A percentile compares a stretch with the other conserved stretches of the same genome.
Conservation (phyloP, 176 grass and related monocot species). For the Bonia amplexicaulis region DNA sequence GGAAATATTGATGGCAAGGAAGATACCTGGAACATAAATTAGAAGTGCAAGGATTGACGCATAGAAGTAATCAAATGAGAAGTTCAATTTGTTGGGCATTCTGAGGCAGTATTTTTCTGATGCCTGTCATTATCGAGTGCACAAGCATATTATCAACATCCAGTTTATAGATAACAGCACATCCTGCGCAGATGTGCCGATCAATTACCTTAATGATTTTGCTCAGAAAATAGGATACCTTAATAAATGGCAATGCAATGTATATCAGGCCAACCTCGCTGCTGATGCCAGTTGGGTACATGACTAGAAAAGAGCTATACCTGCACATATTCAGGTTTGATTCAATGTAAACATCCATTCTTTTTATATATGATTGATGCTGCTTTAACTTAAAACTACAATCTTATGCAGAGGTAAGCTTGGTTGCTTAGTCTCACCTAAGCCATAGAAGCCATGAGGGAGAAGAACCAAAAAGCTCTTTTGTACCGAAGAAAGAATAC, state of each 20-base stretch:
- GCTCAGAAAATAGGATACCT: neutral
- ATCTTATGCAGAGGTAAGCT: neutral
- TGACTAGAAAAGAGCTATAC: slow-evolving; percentile 11
- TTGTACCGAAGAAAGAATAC: slow-evolving; percentile 64
- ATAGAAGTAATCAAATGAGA: slow-evolving; percentile 43
- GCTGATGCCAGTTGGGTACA: slow-evolving; percentile 17
- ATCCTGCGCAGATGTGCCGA: neutral
- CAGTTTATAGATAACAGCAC: neutral
- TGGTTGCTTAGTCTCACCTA: slow-evolving; percentile 16
- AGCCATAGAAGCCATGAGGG: slow-evolving; percentile 69
- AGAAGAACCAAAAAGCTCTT: slow-evolving; percentile 51
- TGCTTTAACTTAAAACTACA: neutral
- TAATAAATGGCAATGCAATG: neutral
- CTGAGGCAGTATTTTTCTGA: slow-evolving; percentile 30
- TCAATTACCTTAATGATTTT: neutral
- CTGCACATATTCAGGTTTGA: neutral
- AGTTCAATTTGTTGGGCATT: slow-evolving; percentile 42
- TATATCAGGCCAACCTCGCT: slow-evolving; percentile 11
- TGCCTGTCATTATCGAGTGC: neutral
- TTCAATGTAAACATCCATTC: neutral
- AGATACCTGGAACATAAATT: slow-evolving; percentile 38
- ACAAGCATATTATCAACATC: neutral
- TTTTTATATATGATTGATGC: neutral
- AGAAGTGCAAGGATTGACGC: slow-evolving; percentile 28
- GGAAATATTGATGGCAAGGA: neutral